phyloP scores from a whole-genome alignment of 352 stramenopile genomes.

The Phytophthora cactorum region DNA sequence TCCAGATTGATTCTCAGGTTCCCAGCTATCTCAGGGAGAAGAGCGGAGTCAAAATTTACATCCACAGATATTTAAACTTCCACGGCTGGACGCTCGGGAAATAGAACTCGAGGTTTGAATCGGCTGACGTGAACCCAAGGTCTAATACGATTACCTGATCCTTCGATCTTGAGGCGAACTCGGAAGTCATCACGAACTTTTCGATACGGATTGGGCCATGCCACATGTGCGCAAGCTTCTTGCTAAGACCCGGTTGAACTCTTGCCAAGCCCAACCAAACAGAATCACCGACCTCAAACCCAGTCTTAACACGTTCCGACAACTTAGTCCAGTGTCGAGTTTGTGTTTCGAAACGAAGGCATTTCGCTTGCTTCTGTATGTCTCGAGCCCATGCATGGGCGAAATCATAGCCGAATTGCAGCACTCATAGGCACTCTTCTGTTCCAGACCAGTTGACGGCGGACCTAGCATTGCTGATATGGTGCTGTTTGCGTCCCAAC shows the following conservation, averaged over 20 bases:
- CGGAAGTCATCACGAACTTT: neutral
- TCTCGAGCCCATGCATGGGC: slow-evolving; percentile 4
- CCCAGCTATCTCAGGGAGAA: slow-evolving; percentile 13
- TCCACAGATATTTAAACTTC: slow-evolving; percentile 2
- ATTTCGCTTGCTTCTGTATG: slow-evolving; percentile 18
- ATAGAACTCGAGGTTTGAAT: neutral
- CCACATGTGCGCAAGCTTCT: slow-evolving; percentile 3
- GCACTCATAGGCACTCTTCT: slow-evolving; percentile 7
- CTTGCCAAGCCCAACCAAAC: neutral
- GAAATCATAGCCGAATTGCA: slow-evolving; percentile 11
- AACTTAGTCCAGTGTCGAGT: slow-evolving; percentile 9
- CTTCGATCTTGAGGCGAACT: neutral
- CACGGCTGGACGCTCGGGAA: neutral
- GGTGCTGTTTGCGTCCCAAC: neutral
- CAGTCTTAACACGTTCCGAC: slow-evolving; percentile 1
- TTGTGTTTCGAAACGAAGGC: neutral
- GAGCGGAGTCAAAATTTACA: slow-evolving; percentile 5
- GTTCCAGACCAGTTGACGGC: neutral
- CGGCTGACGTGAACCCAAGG: neutral
- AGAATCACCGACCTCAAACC: neutral
- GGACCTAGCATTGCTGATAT: slow-evolving; percentile 1
- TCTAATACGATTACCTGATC: neutral
- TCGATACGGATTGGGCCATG: neutral
- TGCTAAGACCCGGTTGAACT: neutral
- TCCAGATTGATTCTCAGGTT: neutral